phyloP scores from a whole-genome alignment of 257 asterid genomes.

The Solanum corneliomulleri region DNA sequence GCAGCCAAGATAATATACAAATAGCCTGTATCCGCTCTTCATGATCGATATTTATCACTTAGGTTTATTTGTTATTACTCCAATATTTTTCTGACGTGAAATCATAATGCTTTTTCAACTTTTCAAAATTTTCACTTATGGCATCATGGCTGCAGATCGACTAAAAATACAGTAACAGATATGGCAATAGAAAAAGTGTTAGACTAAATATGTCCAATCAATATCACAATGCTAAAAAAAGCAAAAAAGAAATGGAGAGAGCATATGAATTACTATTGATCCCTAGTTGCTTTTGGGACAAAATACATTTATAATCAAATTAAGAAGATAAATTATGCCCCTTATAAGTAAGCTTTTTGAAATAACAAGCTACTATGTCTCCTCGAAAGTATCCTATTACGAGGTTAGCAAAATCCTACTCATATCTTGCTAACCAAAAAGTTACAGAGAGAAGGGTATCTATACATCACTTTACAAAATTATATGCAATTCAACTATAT shows the following conservation, averaged over 20 bases:
- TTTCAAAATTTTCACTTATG: background rate
- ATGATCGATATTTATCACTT: background rate
- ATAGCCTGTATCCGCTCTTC: background rate
- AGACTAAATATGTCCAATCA: background rate
- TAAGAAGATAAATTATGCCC: background rate
- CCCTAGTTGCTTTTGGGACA: background rate
- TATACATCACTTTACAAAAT: background rate
- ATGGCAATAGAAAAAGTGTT: background rate
- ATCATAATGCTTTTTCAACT: background rate
- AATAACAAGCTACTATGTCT: background rate
- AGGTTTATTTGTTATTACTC: background rate
- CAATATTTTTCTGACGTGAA: background rate
- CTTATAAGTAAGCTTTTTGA: background rate
- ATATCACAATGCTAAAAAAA: background rate
- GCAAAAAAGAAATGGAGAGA: background rate
- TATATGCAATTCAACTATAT: background rate
- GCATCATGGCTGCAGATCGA: background rate
- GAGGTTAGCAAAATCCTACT: background rate
- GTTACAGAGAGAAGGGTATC: background rate
- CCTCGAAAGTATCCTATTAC: background rate
- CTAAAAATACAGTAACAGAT: background rate
- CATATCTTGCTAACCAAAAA: background rate
- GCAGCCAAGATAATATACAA: background rate
- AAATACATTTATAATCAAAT: background rate
- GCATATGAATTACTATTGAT: background rate